Evolutionary conservation across 148 eudicot genomes (phyloP).

Genomic region (Diospyros kaki): DNA sequence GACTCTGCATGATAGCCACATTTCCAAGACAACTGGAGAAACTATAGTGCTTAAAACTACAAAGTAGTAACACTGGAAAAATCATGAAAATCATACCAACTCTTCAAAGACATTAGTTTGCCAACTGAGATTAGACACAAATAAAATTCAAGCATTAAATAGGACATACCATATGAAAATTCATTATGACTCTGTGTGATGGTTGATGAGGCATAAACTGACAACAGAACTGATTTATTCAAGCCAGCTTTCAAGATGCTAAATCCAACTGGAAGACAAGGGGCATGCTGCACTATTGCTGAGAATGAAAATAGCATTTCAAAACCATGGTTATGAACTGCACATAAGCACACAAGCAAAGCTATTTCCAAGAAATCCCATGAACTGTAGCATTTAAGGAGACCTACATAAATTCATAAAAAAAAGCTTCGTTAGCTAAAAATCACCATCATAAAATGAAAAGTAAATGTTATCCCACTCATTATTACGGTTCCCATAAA

Average conservation of each 20-base stretch:
- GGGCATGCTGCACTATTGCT: conserved; percentile 89
- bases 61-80: not conserved
- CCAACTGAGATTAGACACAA: not conserved
- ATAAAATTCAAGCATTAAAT: not conserved
- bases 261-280: conserved; percentile 89
- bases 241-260: conserved; percentile 96
- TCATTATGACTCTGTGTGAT: conserved; percentile 39
- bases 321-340: conserved; percentile 88
- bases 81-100: not conserved
- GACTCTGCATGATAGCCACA: not conserved
- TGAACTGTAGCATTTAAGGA: conserved; percentile 57
- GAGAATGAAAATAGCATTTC: conserved; percentile 91
- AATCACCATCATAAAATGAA: not conserved
- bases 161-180: conserved; percentile 61
- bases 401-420: conserved; percentile 47
- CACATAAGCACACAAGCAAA: conserved; percentile 89
- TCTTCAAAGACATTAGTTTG: not conserved
- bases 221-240: conserved; percentile 89
- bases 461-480: not conserved
- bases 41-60: not conserved
- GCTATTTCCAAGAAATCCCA: conserved; percentile 91
- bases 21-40: not conserved
- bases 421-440: conserved; percentile 7
- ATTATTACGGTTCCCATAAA: not conserved
- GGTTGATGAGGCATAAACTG: conserved; percentile 75